Base-by-base conservation (phyloP, 2,329 filamentous ascomycete species). In the Aspergillus sojae region DNA sequence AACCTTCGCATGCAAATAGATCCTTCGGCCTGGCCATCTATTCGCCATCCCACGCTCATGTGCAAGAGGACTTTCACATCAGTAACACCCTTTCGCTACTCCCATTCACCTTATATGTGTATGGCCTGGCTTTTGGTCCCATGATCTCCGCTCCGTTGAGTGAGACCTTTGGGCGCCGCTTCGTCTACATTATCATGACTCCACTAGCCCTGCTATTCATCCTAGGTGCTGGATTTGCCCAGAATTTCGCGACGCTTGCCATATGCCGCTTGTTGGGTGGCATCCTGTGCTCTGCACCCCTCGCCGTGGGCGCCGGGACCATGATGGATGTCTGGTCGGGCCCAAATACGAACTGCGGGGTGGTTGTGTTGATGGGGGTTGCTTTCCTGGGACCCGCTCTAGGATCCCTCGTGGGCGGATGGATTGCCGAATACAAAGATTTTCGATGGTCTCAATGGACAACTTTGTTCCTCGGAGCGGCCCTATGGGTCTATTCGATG, bases 401-500 rank as follows among this genome's bases (percentile, higher is more conserved):
- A 6, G 86, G 85, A 0, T 86, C 86, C 1, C 83, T 88, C 2
- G 80, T 82, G 0, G 86, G 86, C 14, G 86, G 83, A 0, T 88
- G 84, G 68, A 89, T 90, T 54, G 82, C 77, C 4, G 78, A 86
- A 32, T 87, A 86, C 14, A 78, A 87, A 34, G 87, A 88, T 65
- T 92, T 90, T 89, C 85, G 89, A 66, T 92, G 89, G 89, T 91
- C 88, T 11, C 85, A 89, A 79, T 92, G 89, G 72, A 77, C 90
- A 68, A 88, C 91, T 83, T 88, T 89, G 39, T 87, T 86, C 64
- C 59, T 82, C 14, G 85, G 87, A 62, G 86, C 90, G 67, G 68
- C 78, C 36, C 78, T 89, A 50, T 86, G 89, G 72, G 64, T 89
- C 3, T 68, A 90, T 68, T 88, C 90, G 76, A 81, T 91, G 7